A percentile compares a stretch with the other conserved stretches of the same genome.
These are phyloP conservation scores for Nidularia pulvinata DNA, from an alignment of 768 basidiomycete genomes.

Conservation along the genomic window DNA sequence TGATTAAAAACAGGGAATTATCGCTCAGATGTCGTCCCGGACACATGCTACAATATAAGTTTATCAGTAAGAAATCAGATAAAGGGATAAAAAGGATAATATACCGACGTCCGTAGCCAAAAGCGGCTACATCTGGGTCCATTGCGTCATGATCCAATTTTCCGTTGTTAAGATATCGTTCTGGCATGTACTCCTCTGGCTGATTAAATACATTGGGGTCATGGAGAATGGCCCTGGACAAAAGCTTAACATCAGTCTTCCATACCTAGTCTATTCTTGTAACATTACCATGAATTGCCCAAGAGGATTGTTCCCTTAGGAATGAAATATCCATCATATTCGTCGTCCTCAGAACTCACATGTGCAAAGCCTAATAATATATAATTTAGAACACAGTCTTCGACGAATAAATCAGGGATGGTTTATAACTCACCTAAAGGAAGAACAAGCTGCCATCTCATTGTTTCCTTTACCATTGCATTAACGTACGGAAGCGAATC, in stretches of 20 bases:
- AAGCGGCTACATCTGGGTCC: neutral
- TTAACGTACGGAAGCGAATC: neutral
- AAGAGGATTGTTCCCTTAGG: neutral
- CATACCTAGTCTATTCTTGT: neutral
- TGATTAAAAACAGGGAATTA: no score
- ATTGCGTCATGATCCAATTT: neutral
- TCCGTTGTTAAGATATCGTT: no score
- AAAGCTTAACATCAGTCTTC: neutral
- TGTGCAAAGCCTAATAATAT: neutral
- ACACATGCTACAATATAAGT: no score
- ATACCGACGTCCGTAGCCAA: slow-evolving; percentile 5
- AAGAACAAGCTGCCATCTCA: neutral
- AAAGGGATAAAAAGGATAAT: neutral
- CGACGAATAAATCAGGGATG: neutral
- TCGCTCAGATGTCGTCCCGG: no score
- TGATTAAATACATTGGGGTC: no score
- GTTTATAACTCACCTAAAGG: neutral
- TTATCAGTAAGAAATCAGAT: no score
- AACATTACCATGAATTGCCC: neutral
- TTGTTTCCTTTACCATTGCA: neutral
- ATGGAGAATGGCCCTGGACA: neutral
- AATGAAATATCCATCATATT: no score
- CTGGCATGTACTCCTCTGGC: no score
- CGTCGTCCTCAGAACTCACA: neutral
- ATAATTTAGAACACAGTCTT: neutral